Evolutionary conservation across 1,139 yeast genomes (phyloP).

Genomic region (Taphrina pruni): DNA sequence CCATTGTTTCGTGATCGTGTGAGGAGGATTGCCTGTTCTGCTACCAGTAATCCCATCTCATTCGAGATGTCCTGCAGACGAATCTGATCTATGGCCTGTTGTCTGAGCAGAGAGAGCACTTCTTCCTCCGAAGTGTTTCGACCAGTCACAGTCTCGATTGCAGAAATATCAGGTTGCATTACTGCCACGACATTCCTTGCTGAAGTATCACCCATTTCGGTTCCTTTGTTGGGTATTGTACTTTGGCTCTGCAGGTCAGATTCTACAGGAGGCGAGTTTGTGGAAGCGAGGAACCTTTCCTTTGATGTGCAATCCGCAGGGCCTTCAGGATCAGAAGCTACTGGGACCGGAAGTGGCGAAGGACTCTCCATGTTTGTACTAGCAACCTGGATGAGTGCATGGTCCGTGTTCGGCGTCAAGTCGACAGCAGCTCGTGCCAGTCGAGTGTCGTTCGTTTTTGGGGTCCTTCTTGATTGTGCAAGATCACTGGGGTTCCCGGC

Average conservation of each 20-base stretch:
- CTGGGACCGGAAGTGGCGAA: too few species aligned
- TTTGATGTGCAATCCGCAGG: too few species aligned
- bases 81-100: not conserved
- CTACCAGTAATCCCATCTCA: not conserved
- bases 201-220: not conserved
- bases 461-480: too few species aligned
- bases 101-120: not conserved
- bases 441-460: too few species aligned
- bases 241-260: not conserved
- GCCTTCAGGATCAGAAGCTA: too few species aligned
- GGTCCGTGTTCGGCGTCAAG: too few species aligned
- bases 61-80: constrained; percentile 12
- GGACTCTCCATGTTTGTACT: too few species aligned
- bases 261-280: too few species aligned
- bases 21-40: constrained; percentile 1
- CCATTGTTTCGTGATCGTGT: constrained; percentile 6
- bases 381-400: too few species aligned
- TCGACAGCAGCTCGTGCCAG: too few species aligned
- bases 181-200: not conserved
- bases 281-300: too few species aligned
- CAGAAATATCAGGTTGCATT: not conserved
- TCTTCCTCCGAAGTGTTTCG: not conserved
- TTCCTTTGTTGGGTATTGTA: not conserved
- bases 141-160: not conserved
- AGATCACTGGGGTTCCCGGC: too few species aligned